Evolutionary conservation across 2,329 filamentous ascomycete genomes (phyloP).

Genomic region (Colletotrichum limetticola): DNA sequence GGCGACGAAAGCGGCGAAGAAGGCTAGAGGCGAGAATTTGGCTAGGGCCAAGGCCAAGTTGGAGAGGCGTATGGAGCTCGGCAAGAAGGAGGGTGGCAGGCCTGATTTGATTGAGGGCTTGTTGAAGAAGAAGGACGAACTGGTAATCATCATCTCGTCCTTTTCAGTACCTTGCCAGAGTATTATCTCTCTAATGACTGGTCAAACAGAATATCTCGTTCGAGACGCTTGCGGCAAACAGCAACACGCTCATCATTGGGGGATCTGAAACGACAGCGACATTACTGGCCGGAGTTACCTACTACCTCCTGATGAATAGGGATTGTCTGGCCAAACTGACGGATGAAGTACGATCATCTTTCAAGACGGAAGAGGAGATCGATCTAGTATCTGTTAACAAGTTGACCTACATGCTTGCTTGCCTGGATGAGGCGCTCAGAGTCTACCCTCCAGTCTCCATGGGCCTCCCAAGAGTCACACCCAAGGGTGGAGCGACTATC

Average conservation of each 20-base stretch:
- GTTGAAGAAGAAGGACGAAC: slow-evolving; percentile 29
- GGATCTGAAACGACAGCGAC: slow-evolving; percentile 48
- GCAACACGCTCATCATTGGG: slow-evolving; percentile 36
- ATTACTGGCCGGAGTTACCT: slow-evolving; percentile 39
- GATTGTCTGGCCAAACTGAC: slow-evolving; percentile 42
- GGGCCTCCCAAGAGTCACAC: slow-evolving; percentile 40
- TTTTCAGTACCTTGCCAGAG: too few relatives aligned
- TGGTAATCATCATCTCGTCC: neutral
- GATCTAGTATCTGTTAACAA: slow-evolving; percentile 41
- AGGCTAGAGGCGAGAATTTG: neutral
- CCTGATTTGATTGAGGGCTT: slow-evolving; percentile 37
- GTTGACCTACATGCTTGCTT: slow-evolving; percentile 51
- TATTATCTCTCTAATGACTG: too few relatives aligned
- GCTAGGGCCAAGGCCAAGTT: slow-evolving; percentile 17
- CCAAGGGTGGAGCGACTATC: slow-evolving; percentile 45
- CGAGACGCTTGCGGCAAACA: slow-evolving; percentile 6
- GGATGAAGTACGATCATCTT: slow-evolving; percentile 49
- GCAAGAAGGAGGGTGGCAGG: slow-evolving; percentile 12
- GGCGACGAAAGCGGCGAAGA: neutral
- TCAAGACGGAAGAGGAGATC: slow-evolving; percentile 48
- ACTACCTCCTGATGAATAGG: slow-evolving; percentile 43
- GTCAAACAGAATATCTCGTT: too few relatives aligned
- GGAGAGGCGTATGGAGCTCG: slow-evolving; percentile 21
- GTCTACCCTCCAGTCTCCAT: slow-evolving; percentile 46
- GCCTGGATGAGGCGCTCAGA: slow-evolving; percentile 53